phyloP scores from a whole-genome alignment of 2,329 filamentous ascomycete species.

The Trichoderma cornu-damae region DNA sequence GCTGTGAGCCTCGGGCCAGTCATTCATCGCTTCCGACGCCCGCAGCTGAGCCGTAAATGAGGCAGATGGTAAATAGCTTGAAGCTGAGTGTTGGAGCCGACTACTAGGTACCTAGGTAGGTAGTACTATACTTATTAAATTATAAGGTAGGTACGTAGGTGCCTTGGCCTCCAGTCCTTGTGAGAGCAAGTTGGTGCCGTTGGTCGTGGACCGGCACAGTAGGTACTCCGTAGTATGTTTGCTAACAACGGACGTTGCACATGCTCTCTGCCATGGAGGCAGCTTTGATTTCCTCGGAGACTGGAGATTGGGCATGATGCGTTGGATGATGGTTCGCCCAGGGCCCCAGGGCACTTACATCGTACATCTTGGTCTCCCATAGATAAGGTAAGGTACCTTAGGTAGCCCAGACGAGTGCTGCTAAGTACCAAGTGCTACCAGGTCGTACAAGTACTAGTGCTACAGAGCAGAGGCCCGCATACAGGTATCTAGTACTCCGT shows the following conservation, averaged over 20 bases:
- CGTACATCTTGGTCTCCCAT: no score
- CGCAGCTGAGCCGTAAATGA: background rate
- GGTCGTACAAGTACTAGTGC: background rate
- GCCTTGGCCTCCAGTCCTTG: background rate
- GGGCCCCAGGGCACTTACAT: no score
- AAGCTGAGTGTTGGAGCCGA: background rate
- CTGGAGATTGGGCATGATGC: background rate
- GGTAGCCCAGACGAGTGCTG: background rate
- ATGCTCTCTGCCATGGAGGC: background rate
- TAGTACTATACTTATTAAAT: no score
- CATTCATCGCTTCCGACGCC: constrained; percentile 8
- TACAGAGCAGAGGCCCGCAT: background rate
- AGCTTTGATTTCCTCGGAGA: background rate
- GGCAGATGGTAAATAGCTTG: background rate
- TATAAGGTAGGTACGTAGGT: background rate
- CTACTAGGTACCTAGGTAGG: no score
- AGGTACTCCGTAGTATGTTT: no score
- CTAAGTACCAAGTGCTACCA: no score
- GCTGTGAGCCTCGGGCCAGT: constrained; percentile 3
- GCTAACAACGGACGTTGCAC: no score
- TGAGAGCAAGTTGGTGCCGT: background rate
- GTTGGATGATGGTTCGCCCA: background rate
- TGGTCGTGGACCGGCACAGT: background rate
- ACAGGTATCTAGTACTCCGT: background rate
- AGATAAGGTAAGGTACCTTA: no score